A percentile compares a stretch with the other conserved stretches of the same genome.
These are phyloP conservation scores for Hanseniaspora vineae DNA, from an alignment of 805 yeast species.

Conservation along the genomic window DNA sequence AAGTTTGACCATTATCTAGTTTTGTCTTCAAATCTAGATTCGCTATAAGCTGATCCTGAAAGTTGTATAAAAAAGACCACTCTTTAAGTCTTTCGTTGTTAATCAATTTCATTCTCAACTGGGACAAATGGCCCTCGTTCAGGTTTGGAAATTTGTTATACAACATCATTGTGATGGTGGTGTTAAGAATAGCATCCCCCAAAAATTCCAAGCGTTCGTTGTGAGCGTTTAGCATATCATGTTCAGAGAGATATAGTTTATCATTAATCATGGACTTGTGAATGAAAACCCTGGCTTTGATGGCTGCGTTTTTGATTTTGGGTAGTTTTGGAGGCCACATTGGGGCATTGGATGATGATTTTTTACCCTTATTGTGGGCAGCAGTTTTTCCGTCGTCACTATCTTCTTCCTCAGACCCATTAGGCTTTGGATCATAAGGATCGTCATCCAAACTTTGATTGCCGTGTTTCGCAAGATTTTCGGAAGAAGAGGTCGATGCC, in stretches of 20 bases:
- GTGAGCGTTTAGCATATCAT: slow-evolving; percentile 48
- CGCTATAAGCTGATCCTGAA: slow-evolving; percentile 42
- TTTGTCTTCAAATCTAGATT: slow-evolving; percentile 32
- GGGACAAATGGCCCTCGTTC: slow-evolving; percentile 71
- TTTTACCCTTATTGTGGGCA: slow-evolving; percentile 1
- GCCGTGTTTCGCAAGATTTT: neutral
- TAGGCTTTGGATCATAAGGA: slow-evolving; percentile 5
- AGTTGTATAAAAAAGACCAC: slow-evolving; percentile 57
- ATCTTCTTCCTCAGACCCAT: slow-evolving; percentile 1
- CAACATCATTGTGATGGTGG: slow-evolving; percentile 55
- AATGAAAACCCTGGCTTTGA: slow-evolving; percentile 61
- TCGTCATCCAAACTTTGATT: slow-evolving; percentile 6
- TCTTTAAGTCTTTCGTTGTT: slow-evolving; percentile 59
- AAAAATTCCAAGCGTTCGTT: slow-evolving; percentile 83
- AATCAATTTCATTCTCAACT: slow-evolving; percentile 55
- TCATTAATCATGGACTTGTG: slow-evolving; percentile 65
- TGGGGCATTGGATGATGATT: slow-evolving; percentile 4
- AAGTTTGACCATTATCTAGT: slow-evolving; percentile 11
- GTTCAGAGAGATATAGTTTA: slow-evolving; percentile 39
- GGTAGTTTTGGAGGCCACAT: slow-evolving; percentile 63
- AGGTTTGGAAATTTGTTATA: slow-evolving; percentile 54
- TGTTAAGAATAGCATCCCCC: slow-evolving; percentile 78
- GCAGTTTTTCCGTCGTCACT: neutral
- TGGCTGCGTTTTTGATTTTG: slow-evolving; percentile 40
- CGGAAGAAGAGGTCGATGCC: slow-evolving; percentile 1